Base-by-base conservation (phyloP, 129 eudicot genomes). In the Flaveria linearis region DNA sequence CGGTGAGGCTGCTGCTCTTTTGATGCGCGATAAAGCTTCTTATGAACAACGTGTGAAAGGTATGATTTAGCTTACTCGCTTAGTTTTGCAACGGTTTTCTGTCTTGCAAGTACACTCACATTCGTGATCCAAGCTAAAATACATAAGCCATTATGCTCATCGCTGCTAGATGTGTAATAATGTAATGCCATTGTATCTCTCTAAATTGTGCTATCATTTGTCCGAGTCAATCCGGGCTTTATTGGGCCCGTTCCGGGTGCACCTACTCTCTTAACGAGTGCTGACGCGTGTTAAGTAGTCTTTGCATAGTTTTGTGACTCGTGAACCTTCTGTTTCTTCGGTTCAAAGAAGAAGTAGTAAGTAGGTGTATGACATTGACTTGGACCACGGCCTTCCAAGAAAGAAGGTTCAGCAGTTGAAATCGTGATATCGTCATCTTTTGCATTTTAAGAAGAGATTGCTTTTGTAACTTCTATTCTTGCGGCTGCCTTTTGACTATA, bases 1-100 rank as follows among this genome's bases (percentile, higher is more conserved):
- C 41, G 88, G 91, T 22, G 98, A 91, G 68, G 98, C 97, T 71
- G 97, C 93, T 2, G 90, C 97, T 61, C 84, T 93, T 28, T 61
- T 90, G 93, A 93, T 90, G 96, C 92, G 92, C 56, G 98, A 93
- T 74, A 82, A 84, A 68, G 22, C 88, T 82, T 76, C 86, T 33
- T 93, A 88, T 78, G 98, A 93, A 51, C 91, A 80, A 81, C 88
- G 84, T 66, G 93, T 93, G 39, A 93, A 90, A 88, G 98, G 97
- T 93, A 87, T 64, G 41, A 42, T 41, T 50, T 11, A 9, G 30
- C 56, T 25, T 20, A 26, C 36, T 16, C 16, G 22, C 56, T 25
- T 51, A 17, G 25, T 52, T 52, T 41, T 68, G 33, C 55, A 26
- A 25, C n/a, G 39, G 15, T 49, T 51, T 20, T 63, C 42, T 28